These are phyloP conservation scores for Russula emetica DNA, from an alignment of 768 basidiomycete species.

Conservation along the genomic window DNA sequence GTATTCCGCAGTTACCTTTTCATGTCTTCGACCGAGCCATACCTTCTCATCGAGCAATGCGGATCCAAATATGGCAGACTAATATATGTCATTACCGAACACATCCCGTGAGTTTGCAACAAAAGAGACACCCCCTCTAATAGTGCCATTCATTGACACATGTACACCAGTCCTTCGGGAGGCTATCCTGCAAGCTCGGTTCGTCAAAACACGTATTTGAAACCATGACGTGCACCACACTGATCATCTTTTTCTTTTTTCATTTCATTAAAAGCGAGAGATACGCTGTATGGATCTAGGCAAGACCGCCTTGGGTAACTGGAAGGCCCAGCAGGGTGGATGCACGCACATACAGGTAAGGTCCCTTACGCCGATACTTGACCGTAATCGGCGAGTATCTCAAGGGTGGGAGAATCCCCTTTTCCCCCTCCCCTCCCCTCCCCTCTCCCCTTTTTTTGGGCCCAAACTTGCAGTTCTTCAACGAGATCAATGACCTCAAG, in stretches of 20 bases:
- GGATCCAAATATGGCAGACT: slow-evolving; percentile 41
- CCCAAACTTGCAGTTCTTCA: slow-evolving; percentile 36
- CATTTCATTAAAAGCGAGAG: slow-evolving; percentile 34
- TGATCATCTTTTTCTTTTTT: slow-evolving; percentile 8
- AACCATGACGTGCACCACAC: slow-evolving; percentile 24
- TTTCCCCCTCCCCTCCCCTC: background rate
- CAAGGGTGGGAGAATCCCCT: slow-evolving; percentile 12
- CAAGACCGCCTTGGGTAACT: slow-evolving; percentile 39
- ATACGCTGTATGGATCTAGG: slow-evolving; percentile 45
- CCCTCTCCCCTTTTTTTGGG: background rate
- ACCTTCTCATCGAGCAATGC: slow-evolving; percentile 42
- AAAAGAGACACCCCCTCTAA: background rate
- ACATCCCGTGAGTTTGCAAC: slow-evolving; percentile 38
- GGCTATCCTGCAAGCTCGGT: slow-evolving; percentile 37
- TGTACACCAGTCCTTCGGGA: slow-evolving; percentile 34
- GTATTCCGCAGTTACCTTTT: slow-evolving; percentile 23
- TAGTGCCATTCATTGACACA: slow-evolving; percentile 29
- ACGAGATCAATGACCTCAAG: slow-evolving; percentile 39
- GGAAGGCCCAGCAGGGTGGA: slow-evolving; percentile 40
- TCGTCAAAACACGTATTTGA: slow-evolving; percentile 18
- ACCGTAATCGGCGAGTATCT: slow-evolving; percentile 12
- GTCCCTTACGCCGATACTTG: slow-evolving; percentile 21
- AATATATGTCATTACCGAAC: slow-evolving; percentile 43
- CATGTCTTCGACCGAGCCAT: slow-evolving; percentile 33
- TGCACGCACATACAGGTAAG: slow-evolving; percentile 42